These are phyloP conservation scores for Neurospora intermedia DNA, from an alignment of 495 filamentous ascomycete species.

Conservation along the genomic window DNA sequence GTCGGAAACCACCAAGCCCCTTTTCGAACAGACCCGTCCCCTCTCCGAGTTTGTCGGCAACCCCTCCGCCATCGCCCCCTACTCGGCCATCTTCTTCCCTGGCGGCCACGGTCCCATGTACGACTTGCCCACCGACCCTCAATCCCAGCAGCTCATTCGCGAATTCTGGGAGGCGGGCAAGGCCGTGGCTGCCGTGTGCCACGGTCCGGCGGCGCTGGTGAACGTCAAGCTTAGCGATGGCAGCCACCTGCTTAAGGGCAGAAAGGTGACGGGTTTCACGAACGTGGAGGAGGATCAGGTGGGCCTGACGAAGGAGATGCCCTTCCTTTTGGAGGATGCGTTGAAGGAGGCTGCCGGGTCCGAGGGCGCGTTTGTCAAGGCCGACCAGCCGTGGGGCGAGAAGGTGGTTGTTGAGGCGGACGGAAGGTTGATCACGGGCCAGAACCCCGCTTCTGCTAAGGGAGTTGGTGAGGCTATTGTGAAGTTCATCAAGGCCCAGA, in stretches of 20 bases:
- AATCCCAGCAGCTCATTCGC: conserved; percentile 44
- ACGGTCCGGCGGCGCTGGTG: conserved; percentile 52
- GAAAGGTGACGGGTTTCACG: conserved; percentile 54
- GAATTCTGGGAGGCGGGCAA: conserved; percentile 53
- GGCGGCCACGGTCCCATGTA: conserved; percentile 79
- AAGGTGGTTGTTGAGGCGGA: conserved; percentile 45
- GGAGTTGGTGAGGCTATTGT: conserved; percentile 44
- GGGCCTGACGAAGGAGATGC: conserved; percentile 40
- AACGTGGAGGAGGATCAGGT: conserved; percentile 55
- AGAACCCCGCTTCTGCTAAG: conserved; percentile 60
- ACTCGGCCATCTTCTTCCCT: conserved; percentile 53
- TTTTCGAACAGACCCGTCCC: conserved; percentile 55
- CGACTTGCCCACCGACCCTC: conserved; percentile 44
- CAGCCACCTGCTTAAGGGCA: conserved; percentile 40
- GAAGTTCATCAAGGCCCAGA: conserved; percentile 9
- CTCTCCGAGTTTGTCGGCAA: conserved; percentile 40
- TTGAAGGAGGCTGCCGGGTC: conserved; percentile 37
- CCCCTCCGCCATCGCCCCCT: conserved; percentile 45
- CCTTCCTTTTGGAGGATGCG: conserved; percentile 54
- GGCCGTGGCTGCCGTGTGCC: conserved; percentile 56
- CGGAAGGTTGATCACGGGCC: conserved; percentile 59
- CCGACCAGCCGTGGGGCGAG: conserved; percentile 43
- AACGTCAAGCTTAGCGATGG: conserved; percentile 44
- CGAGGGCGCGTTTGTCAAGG: conserved; percentile 48
- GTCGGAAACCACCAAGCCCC: conserved; percentile 25